Base-by-base conservation (phyloP, 2,329 filamentous ascomycete genomes). In the Didymella segeticola region DNA sequence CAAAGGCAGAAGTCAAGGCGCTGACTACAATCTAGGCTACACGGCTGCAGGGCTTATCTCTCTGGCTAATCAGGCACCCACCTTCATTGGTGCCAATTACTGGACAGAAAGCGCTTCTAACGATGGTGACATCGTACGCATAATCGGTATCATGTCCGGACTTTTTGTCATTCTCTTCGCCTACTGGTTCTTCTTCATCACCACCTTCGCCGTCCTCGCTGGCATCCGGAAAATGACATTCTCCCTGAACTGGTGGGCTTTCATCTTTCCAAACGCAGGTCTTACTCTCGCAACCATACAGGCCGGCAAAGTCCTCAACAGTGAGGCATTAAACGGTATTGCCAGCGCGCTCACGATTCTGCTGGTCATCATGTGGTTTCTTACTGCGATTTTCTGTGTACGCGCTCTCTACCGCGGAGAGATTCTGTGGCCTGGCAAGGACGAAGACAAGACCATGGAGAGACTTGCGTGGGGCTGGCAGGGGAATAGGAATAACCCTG, bases 221-320 rank as follows among this genome's bases (percentile, higher is more conserved):
- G 71, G 75, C 27, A 56, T 70, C 9, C 68, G 74, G 14, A 70
- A 75, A 11, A 83, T 81, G 66, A 54, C 54, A 1, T 72, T 72
- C 39, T 64, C 67, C 15, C 53, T 71, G 12, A 70, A 69, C 39
- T 72, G 69, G 66, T 89, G 85, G 85, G 83, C 84, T 5, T 86
- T 87, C 69, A 81, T 89, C 27, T 89, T 88, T 63, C 86, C 86
- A 5, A 88, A 88, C 53, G 84, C 82, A 1, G 86, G 86, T 0
- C 82, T 88, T 45, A 84, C 83, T 1, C 75, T 88, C 31, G 82
- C 84, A 0, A 81, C 81, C 4, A 84, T 88, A 33, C 77, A 82
- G 12, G 74, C 87, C 38, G 86, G 82, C 2, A 77, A 78, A n/a
- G 78, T 73, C 0, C 73, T 86, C 10, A 70, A 77, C 1, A 87